Evolutionary conservation across 2,329 filamentous ascomycete species (phyloP), one percentile per base, ranked within the genome.

Genomic region (Talaromyces albobiverticillius): DNA sequence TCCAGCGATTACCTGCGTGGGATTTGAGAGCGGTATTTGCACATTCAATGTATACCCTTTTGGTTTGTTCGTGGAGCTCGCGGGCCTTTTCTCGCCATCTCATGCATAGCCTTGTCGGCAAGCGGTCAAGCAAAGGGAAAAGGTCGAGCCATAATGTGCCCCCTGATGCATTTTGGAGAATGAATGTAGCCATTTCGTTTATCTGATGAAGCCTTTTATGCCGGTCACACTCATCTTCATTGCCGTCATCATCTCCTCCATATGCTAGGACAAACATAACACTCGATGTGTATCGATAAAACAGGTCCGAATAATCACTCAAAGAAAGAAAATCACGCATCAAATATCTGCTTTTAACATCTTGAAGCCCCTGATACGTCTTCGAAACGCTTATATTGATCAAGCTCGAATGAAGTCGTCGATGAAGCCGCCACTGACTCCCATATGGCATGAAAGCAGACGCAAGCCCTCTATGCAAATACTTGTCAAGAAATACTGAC

Each of bases 241-340:
- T 7, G 22, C 16, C 22, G 13, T 13, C 23, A 5, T 18, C 22
- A 23, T 48, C 23, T 20, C 22, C 2, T 40, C 62, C 62, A 54
- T 62, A 63, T 5, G 54, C 54, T n/a, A 64, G 20, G 1, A 36
- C 20, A 22, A 53, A 58, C 16, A 58, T 49, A 2, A 60, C 7
- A 31, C 55, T 62, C 7, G 53, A 42, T 3, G 53, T 29, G 20
- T 54, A 58, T 18, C 56, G 55, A 10, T 57, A 42, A 22, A 61
- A 57, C 11, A 38, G 20, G 4, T 31, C 16, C 2, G 46, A 26
- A 32, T 55, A 59, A 45, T 61, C 51, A 4, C 58, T 52, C 6
- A 46, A 53, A 3, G 25, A 8, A 2, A 63, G 53, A 10, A 62
- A 22, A 7, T 57, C 54, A 50, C 32, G 42, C 25, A 63, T 16